Base-by-base conservation (phyloP, 352 stramenopile genomes). In the Phytopythium ostracodes region DNA sequence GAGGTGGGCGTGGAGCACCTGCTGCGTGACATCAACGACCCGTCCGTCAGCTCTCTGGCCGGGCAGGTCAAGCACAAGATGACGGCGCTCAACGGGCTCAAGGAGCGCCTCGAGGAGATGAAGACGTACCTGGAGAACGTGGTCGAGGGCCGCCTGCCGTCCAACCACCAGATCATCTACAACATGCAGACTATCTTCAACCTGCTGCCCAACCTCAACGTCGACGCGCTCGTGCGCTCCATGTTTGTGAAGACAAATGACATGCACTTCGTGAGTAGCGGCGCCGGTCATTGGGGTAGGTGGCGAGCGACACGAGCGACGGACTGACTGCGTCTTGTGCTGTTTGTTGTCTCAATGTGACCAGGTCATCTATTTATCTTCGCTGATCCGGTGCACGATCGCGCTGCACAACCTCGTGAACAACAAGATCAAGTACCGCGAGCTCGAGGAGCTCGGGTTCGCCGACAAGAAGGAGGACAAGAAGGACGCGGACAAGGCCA, bases 161-260 rank as follows among this genome's bases (percentile, higher is more conserved):
- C 78, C 29, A 94, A 94, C 71, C 79, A 94, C 71, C 85, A 94
- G 66, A 99, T 99, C 81, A 90, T 99, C 63, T 99, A 98, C 86
- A 99, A 99, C 81, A 97, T 99, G 87, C 98, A 99, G 84, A 98
- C 95, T n/a, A 99, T 99, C 71, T 97, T 99, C 72, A 99, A 99
- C 75, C 73, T 99, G 44, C 77, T 99, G 63, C 97, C 97, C 27
- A 99, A 99, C 78, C 76, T 99, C 29, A 99, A 99, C 79, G 88
- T 98, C 31, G 92, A 98, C 63, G 92, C 97, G 71, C 89, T 99
- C 59, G 94, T 99, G 62, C 87, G 92, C 60, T 93, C 89, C 55
- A 97, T 99, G 88, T 92, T 99, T 66, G 93, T 99, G 66, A 99
- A 99, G 87, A 99, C 97, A 31, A 99, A 99, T 84, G 98, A 99